Conservation (phyloP, 1,284 basidiomycete genomes). For the Inonotus obliquus region DNA sequence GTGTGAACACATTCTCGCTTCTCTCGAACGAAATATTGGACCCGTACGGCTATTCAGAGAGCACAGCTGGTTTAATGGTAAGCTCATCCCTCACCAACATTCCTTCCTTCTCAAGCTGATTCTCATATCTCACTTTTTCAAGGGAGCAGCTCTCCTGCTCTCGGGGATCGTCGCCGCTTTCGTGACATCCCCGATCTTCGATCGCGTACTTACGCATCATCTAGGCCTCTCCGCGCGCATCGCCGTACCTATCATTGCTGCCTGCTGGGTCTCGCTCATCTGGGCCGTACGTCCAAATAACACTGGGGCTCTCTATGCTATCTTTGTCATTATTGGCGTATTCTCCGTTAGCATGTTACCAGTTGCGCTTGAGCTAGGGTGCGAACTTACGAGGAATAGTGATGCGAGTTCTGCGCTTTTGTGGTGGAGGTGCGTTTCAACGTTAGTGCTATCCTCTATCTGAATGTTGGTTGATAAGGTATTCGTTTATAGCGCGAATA, state of each 20-base stretch:
- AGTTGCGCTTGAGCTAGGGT: constrained; percentile 67
- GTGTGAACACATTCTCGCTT: constrained; percentile 49
- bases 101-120: too few relatives aligned
- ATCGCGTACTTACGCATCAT: constrained; percentile 69
- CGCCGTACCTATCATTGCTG: constrained; percentile 55
- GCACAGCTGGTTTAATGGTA: constrained; percentile 55
- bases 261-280: constrained; percentile 64
- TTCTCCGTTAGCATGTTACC: constrained; percentile 65
- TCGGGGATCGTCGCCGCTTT: constrained; percentile 64
- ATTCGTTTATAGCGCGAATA: constrained; percentile 51
- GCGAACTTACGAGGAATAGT: constrained; percentile 72
- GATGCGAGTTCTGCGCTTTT: constrained; percentile 69
- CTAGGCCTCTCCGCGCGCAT: constrained; percentile 56
- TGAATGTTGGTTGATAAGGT: background rate
- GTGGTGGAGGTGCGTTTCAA: constrained; percentile 47
- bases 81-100: too few relatives aligned
- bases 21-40: constrained; percentile 62
- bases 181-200: constrained; percentile 66
- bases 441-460: too few relatives aligned
- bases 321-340: constrained; percentile 64
- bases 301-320: constrained; percentile 50
- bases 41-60: constrained; percentile 67
- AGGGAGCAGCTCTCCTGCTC: constrained; percentile 59
- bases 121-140: background rate
- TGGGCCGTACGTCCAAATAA: constrained; percentile 70